These are phyloP conservation scores for Gloeophyllum trabeum DNA, from an alignment of 768 basidiomycete genomes.

Conservation along the genomic window DNA sequence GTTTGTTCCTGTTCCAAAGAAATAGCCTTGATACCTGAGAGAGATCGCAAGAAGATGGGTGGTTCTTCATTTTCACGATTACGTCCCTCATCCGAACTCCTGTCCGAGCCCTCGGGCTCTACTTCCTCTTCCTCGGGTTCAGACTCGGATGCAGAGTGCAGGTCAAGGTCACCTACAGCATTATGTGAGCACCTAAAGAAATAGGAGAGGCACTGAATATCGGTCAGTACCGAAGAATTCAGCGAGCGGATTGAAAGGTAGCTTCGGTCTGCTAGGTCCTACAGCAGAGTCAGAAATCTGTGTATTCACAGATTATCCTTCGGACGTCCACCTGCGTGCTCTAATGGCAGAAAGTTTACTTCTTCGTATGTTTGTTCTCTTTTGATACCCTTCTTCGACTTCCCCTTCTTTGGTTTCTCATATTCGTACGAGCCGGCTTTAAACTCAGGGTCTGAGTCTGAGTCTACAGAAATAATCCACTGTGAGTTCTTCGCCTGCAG, in stretches of 20 bases:
- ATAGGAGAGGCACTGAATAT: not conserved
- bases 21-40: no score
- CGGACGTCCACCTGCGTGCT: no score
- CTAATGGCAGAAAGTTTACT: no score
- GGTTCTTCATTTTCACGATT: no score
- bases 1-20: no score
- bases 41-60: no score
- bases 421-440: conserved; percentile 25
- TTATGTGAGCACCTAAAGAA: not conserved
- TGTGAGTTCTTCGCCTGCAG: no score
- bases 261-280: not conserved
- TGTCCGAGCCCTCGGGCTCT: not conserved
- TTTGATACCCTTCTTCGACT: no score
- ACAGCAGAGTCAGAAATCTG: no score
- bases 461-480: conserved; percentile 18
- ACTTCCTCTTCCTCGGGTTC: not conserved
- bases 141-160: conserved; percentile 40
- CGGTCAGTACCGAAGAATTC: not conserved
- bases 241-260: not conserved
- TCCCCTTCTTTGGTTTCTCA: conserved; percentile 17
- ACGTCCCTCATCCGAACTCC: no score
- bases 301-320: no score
- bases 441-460: conserved; percentile 41
- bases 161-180: conserved; percentile 23
- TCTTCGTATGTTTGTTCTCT: no score